A percentile compares a stretch with the other conserved stretches of the same genome.
phyloP scores from a whole-genome alignment of 257 asterid species.

The Penstemon newberryi region DNA sequence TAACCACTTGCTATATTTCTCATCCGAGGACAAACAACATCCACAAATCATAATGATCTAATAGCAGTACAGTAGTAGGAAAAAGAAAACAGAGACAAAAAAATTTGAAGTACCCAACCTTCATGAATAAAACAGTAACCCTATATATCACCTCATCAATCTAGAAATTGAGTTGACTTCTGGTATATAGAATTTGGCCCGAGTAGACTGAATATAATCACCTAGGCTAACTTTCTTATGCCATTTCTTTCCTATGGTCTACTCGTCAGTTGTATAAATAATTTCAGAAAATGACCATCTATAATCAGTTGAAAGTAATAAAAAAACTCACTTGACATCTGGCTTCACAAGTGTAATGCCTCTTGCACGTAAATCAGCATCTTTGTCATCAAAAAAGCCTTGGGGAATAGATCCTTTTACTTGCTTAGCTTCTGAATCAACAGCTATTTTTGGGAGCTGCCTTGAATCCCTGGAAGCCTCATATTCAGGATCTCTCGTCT shows the following conservation, averaged over 20 bases:
- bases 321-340: conserved; percentile 73
- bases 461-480: conserved; percentile 38
- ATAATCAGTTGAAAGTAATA: conserved; percentile 1
- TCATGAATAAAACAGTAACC: conserved; percentile 9
- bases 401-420: conserved; percentile 76
- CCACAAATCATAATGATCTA: background rate
- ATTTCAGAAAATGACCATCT: background rate
- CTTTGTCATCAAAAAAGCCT: conserved; percentile 91
- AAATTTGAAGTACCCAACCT: background rate
- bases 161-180: background rate
- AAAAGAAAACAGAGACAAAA: background rate
- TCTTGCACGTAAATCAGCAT: conserved; percentile 91
- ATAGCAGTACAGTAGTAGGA: background rate
- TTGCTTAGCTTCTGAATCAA: conserved; percentile 57
- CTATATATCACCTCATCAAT: conserved; percentile 9
- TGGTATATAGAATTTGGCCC: conserved; percentile 4
- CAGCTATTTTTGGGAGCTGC: conserved; percentile 36
- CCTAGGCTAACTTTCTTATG: background rate
- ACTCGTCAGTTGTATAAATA: background rate
- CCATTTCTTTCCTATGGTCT: background rate
- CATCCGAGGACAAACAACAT: background rate
- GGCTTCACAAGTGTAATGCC: conserved; percentile 88
- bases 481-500: conserved; percentile 29
- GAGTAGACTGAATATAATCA: conserved; percentile 11
- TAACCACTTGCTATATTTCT: background rate